Evolutionary conservation across 441 rosid genomes (phyloP), one percentile per base, ranked within the genome.

Genomic region (Croton laevigatus): DNA sequence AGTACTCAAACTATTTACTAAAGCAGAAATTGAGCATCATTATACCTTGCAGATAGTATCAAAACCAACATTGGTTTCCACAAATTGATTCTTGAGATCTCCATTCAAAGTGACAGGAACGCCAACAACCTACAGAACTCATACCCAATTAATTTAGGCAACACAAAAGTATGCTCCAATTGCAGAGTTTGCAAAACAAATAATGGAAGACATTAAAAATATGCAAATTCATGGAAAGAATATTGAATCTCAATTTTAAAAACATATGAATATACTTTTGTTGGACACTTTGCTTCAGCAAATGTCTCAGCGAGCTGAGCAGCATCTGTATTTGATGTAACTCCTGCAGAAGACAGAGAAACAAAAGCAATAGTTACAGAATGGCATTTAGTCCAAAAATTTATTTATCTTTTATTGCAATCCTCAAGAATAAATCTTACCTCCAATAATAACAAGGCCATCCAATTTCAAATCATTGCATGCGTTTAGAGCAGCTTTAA

Each of bases 281-380:
- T 96, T 69, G 85, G 80, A 82, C 99, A 91, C 74, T 90, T 90
- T 53, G 94, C 90, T 78, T 80, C 96, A 51, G 93, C 90, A 81
- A 96, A 96, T 78, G 89, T 93, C 78, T 96, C 99, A 62, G 98
- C 97, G 68, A 96, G 99, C 82, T 93, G 96, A 80, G 97, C 99
- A 34, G 98, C 99, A 87, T 96, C 99, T 7, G 99, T 89, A 80
- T 96, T 93, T 76, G 99, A 96, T 49, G 89, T 96, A 55, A 96
- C 96, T 71, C 99, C 99, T 96, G 72, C 69, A 85, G 81, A 79
- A 71, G 57, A 17, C 32, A 69, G 63, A 68, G 22, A 6, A 81
- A 80, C 73, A 69, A 37, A 72, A 64, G 32, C 70, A 34, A 75
- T 27, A 44, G 6, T 20, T 69, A 44, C 20, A 34, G 14, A 40